Evolutionary conservation across 2,329 filamentous ascomycete species (phyloP).

Genomic region (Aspergillus ochraceus): DNA sequence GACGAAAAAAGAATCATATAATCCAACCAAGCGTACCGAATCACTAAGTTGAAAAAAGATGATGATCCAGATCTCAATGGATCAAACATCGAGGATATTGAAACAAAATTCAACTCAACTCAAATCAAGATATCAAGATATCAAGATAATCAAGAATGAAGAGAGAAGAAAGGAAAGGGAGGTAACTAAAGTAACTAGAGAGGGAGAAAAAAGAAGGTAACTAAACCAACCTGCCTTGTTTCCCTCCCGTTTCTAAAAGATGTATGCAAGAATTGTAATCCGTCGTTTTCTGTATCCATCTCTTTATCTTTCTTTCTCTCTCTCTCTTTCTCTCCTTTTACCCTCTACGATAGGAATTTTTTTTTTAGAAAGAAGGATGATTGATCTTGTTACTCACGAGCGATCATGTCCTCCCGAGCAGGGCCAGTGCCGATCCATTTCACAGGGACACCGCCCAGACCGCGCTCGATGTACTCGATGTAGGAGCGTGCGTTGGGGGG

Average conservation of each 20-base stretch:
- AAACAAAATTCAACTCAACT: not conserved
- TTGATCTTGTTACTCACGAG: slow-evolving; percentile 32
- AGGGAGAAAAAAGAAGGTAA: not conserved
- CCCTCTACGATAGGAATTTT: not conserved
- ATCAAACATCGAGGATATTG: slow-evolving; percentile 1
- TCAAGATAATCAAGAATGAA: not conserved
- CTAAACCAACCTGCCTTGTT: not conserved
- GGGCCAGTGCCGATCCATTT: slow-evolving; percentile 66
- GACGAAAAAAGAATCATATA: not conserved
- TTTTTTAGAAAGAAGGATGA: not conserved
- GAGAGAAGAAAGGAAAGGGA: not conserved
- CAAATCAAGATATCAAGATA: not conserved
- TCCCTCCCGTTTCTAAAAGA: not conserved
- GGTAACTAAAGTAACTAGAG: not conserved
- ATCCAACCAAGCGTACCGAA: not conserved
- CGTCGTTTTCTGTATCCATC: not conserved
- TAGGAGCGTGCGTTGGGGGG: slow-evolving; percentile 60
- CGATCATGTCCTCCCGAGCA: slow-evolving; percentile 62
- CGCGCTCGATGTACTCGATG: slow-evolving; percentile 60
- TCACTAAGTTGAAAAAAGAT: not conserved
- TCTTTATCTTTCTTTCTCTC: not conserved
- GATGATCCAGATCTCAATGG: slow-evolving; percentile 4
- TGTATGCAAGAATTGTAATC: not conserved
- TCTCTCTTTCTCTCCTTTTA: not conserved
- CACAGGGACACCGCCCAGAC: slow-evolving; percentile 56